A percentile compares a stretch with the other conserved stretches of the same genome.
These are phyloP conservation scores for Sequoiadendron giganteum DNA, from an alignment of 75 land plant species.

Conservation along the genomic window DNA sequence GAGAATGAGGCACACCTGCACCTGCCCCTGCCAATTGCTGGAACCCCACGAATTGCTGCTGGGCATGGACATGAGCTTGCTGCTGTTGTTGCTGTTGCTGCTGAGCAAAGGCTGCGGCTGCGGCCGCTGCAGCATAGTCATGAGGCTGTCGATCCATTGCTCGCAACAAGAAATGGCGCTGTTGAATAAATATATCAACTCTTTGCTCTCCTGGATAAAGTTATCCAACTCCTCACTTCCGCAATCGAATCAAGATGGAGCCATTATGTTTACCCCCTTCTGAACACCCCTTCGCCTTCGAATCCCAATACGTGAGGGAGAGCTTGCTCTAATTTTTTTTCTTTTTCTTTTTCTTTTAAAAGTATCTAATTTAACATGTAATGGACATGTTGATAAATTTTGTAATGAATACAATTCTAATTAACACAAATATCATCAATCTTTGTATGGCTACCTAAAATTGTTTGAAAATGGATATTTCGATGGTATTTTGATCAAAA, in stretches of 20 bases:
- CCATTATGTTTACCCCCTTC: background rate
- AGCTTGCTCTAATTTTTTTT: too few species aligned
- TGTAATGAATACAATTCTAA: too few species aligned
- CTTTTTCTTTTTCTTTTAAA: too few species aligned
- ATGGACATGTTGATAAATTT: too few species aligned
- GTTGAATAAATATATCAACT: background rate
- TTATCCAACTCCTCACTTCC: background rate
- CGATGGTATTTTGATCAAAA: too few species aligned
- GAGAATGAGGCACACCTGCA: slow-evolving; percentile 22
- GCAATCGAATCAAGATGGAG: background rate
- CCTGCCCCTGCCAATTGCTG: slow-evolving; percentile 45
- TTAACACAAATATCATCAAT: too few species aligned
- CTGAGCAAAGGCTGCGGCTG: slow-evolving; percentile 59
- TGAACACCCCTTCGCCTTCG: background rate
- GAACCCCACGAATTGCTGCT: slow-evolving; percentile 42
- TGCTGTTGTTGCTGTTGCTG: slow-evolving; percentile 42
- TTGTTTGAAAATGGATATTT: too few species aligned
- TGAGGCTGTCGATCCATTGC: slow-evolving; percentile 48
- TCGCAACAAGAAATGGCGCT: background rate
- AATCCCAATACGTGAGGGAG: too few species aligned
- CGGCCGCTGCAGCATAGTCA: slow-evolving; percentile 41
- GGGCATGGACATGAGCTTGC: slow-evolving; percentile 24
- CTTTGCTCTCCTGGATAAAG: background rate
- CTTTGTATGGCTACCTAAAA: too few species aligned
- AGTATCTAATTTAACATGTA: too few species aligned